phyloP scores from a whole-genome alignment of 805 yeast genomes.

The Ogataea allantospora region DNA sequence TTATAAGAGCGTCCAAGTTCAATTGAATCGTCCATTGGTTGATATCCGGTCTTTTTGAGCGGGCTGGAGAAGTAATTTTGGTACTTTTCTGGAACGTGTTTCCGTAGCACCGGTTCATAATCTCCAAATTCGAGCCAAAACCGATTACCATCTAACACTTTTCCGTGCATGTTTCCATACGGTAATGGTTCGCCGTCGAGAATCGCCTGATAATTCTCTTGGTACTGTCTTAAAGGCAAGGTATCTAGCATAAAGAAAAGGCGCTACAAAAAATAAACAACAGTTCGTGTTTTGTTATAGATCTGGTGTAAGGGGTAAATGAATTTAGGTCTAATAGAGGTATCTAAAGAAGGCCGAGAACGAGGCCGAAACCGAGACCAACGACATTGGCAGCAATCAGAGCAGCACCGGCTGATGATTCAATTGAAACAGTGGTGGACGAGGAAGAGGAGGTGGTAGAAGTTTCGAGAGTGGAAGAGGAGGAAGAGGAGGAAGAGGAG shows the following conservation, averaged over 20 bases:
- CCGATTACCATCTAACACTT: conserved; percentile 21
- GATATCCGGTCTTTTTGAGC: neutral
- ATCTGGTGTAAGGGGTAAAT: conserved; percentile 8
- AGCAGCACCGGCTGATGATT: conserved; percentile 22
- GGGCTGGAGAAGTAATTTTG: conserved; percentile 23
- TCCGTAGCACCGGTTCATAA: conserved; percentile 30
- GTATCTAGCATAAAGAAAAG: conserved; percentile 27
- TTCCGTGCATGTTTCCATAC: conserved; percentile 31
- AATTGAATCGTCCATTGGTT: conserved; percentile 19
- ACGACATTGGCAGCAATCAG: conserved; percentile 27
- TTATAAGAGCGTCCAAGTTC: conserved; percentile 32
- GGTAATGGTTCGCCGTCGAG: conserved; percentile 27
- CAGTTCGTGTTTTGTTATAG: conserved; percentile 1
- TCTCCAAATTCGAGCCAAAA: conserved; percentile 28
- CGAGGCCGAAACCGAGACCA: conserved; percentile 27
- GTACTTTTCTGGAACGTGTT: conserved; percentile 30
- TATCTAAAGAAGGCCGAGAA: conserved; percentile 16
- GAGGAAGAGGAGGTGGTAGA: conserved; percentile 7
- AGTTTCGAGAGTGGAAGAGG: conserved; percentile 13
- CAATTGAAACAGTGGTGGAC: conserved; percentile 1
- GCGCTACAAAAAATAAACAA: conserved; percentile 12
- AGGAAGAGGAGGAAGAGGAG: conserved; percentile 18
- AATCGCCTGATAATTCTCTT: conserved; percentile 29
- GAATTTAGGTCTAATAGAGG: neutral
- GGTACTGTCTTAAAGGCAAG: conserved; percentile 29